Evolutionary conservation across 257 asterid species (phyloP).

Genomic region (Gardenia jasminoides): DNA sequence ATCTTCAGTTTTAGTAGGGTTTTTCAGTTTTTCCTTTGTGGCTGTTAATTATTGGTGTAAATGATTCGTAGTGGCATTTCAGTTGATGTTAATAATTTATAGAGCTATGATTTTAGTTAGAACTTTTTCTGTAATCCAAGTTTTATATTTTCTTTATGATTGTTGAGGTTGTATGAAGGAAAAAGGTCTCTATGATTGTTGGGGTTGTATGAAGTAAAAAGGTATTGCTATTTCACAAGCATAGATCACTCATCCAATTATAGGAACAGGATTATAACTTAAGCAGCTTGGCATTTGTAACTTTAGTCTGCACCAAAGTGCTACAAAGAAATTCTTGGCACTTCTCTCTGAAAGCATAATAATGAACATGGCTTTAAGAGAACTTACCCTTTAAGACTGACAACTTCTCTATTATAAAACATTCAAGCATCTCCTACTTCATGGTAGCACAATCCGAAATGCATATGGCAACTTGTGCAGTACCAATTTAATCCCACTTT

Average conservation of each 20-base stretch:
- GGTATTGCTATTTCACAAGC: neutral
- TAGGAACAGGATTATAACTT: neutral
- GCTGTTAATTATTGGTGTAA: no score
- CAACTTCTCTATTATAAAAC: neutral
- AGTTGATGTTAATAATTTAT: no score
- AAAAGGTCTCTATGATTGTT: no score
- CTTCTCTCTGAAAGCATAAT: neutral
- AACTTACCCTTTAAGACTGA: neutral
- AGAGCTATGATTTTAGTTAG: no score
- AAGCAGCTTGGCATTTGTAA: neutral
- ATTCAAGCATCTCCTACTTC: neutral
- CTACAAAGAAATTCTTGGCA: neutral
- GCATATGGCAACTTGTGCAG: neutral
- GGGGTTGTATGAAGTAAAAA: neutral
- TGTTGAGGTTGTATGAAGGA: no score
- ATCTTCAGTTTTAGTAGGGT: no score
- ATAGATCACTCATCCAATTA: neutral
- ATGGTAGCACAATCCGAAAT: neutral
- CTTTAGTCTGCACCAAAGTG: neutral
- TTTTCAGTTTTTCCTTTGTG: no score
- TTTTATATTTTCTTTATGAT: no score
- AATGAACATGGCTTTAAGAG: slow-evolving; percentile 1
- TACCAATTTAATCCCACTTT: neutral
- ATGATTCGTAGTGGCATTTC: no score
- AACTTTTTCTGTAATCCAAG: no score